Base-by-base conservation (phyloP, 2,329 filamentous ascomycete genomes). In the Aspergillus calidoustus region DNA sequence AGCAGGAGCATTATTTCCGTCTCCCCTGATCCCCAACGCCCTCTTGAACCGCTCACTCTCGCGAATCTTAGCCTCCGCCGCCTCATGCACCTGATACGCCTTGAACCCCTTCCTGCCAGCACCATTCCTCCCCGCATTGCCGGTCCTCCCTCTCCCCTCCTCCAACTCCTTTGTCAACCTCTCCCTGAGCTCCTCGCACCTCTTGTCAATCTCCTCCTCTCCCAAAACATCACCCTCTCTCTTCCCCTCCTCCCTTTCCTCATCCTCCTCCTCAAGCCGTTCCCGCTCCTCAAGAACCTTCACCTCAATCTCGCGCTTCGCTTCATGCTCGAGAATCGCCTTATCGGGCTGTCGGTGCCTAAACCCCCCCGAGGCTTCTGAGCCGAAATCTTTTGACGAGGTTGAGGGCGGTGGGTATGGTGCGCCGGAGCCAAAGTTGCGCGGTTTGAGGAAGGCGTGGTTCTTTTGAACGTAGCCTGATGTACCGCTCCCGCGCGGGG, bases 401-500 rank as follows among this genome's bases (percentile, higher is more conserved):
- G 25, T 7, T 28, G 54, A 58, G 6, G 50, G 43, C 19, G 76
- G 73, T 22, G 88, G 86, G 78, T 96, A 97, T 0, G 93, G 93
- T 19, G 89, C 88, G 62, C 83, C 85, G 71, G 87, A 86, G 53
- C 77, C 78, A 28, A 73, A 64, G 80, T 96, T 92, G 79, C 94
- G 93, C 31, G 91, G 93, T 74, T 86, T 88, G 70, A 97, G 88
- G 74, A 94, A 89, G 19, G 95, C 95, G 41, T 93, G 87, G 81
- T 98, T 99, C 78, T 93, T 92, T 80, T 98, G 94, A 60, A 99
- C 94, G 77, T 98, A 98, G 75, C 95, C 95, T 1, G 94, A 98
- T 60, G 95, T 99, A 52, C 95, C 95, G 75, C 91, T 96, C 69
- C 95, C 95, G 72, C 95, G 90, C 3, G 95, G 95, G 4, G 95